A percentile compares a stretch with the other conserved stretches of the same genome.
Evolutionary conservation across 106 monocot species (phyloP).

Genomic region (Dioscorea zingiberensis): DNA sequence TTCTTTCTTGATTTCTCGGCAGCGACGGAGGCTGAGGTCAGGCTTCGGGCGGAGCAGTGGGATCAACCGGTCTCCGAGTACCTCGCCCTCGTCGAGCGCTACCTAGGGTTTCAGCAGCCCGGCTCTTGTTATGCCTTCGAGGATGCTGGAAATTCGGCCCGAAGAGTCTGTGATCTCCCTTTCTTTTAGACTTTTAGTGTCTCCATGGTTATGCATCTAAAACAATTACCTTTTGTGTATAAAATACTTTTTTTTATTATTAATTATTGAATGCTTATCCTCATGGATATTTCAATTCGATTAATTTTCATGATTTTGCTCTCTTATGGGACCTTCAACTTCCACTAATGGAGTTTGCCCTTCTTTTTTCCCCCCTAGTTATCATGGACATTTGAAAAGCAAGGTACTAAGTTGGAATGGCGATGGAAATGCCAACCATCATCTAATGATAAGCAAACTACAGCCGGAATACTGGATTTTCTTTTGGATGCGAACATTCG

Average conservation of each 20-base stretch:
- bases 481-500: constrained; percentile 88
- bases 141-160: constrained; percentile 57
- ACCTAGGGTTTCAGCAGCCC: constrained; percentile 75
- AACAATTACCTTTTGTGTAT: neutral
- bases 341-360: no score
- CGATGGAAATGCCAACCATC: constrained; percentile 88
- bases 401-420: constrained; percentile 86
- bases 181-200: neutral
- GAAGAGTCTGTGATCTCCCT: constrained; percentile 44
- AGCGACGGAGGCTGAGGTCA: constrained; percentile 72
- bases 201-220: neutral
- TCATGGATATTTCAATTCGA: no score
- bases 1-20: neutral
- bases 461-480: constrained; percentile 71
- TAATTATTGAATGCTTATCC: no score
- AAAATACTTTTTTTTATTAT: no score
- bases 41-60: constrained; percentile 87
- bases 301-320: no score
- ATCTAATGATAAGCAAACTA: constrained; percentile 58
- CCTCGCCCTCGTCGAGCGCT: constrained; percentile 56
- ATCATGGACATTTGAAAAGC: constrained; percentile 89
- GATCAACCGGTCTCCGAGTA: constrained; percentile 68
- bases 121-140: constrained; percentile 66
- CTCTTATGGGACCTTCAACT: no score
- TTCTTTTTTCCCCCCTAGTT: constrained; percentile 39